phyloP scores from a whole-genome alignment of 2,329 filamentous ascomycete genomes.

The Volutella citrinella region DNA sequence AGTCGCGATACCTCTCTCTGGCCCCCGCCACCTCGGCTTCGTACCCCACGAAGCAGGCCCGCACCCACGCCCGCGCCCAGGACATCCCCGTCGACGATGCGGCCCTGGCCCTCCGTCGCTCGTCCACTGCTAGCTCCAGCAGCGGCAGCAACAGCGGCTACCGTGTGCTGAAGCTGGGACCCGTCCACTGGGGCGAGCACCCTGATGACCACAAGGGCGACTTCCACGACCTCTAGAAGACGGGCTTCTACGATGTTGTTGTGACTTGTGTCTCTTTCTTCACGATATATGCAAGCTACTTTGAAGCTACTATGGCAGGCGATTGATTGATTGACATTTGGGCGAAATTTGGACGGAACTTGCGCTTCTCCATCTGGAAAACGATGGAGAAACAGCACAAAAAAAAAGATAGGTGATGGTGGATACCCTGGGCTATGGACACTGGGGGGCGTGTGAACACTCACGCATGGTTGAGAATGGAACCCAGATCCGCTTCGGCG shows the following conservation, averaged over 20 bases:
- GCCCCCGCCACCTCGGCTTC: conserved; percentile 57
- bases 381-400: too few relatives aligned
- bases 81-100: conserved; percentile 23
- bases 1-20: conserved; percentile 50
- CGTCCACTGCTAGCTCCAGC: conserved; percentile 39
- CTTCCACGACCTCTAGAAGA: conserved; percentile 44
- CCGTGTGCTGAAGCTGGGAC: conserved; percentile 61
- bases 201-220: conserved; percentile 54
- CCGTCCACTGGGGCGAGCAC: conserved; percentile 63
- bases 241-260: conserved; percentile 5
- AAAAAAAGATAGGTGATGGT: too few relatives aligned
- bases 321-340: too few relatives aligned
- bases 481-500: conserved; percentile 20
- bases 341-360: too few relatives aligned
- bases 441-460: too few relatives aligned
- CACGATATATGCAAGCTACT: too few relatives aligned
- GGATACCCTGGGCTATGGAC: too few relatives aligned
- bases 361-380: too few relatives aligned
- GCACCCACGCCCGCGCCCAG: conserved; percentile 22
- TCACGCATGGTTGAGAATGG: too few relatives aligned
- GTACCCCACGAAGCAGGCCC: conserved; percentile 45
- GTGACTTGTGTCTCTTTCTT: too few relatives aligned
- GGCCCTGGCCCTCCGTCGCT: conserved; percentile 46
- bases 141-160: conserved; percentile 36
- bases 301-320: too few relatives aligned